These are phyloP conservation scores for Gliomastix tumulicola DNA, from an alignment of 2,329 filamentous ascomycete species.

Conservation along the genomic window DNA sequence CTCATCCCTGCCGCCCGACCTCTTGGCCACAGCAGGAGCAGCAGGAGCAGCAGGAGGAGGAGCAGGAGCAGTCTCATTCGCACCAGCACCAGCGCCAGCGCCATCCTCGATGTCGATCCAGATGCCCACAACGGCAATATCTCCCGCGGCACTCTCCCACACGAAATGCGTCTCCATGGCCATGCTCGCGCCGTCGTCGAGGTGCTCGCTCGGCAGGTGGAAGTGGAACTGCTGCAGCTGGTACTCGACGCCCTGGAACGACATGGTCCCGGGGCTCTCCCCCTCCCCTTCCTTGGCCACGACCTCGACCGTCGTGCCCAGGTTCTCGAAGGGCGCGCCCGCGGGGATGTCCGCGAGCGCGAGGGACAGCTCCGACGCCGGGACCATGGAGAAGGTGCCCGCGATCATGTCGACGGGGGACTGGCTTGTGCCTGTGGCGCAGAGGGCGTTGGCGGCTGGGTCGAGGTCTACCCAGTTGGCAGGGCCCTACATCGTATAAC, in stretches of 20 bases:
- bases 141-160: slow-evolving; percentile 10
- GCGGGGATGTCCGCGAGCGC: slow-evolving; percentile 11
- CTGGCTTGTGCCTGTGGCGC: slow-evolving; percentile 37
- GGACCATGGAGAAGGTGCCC: slow-evolving; percentile 14
- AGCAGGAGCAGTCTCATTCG: not conserved
- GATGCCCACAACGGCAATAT: slow-evolving; percentile 23
- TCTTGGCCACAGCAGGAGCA: not conserved
- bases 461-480: slow-evolving; percentile 40
- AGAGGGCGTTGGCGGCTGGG: slow-evolving; percentile 29
- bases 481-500: slow-evolving; percentile 32
- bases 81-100: not conserved
- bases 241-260: slow-evolving; percentile 27
- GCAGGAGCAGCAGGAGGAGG: not conserved
- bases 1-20: no score
- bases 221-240: slow-evolving; percentile 47
- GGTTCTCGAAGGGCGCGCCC: slow-evolving; percentile 39
- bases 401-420: slow-evolving; percentile 44
- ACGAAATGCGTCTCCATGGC: slow-evolving; percentile 34
- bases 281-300: slow-evolving; percentile 13
- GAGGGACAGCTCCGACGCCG: slow-evolving; percentile 16
- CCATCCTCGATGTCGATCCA: slow-evolving; percentile 14
- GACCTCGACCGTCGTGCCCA: slow-evolving; percentile 45
- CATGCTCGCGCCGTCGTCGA: slow-evolving; percentile 30
- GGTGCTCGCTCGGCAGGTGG: slow-evolving; percentile 50
- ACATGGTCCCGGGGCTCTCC: slow-evolving; percentile 34